Conservation (phyloP, 2,329 filamentous ascomycete species). For the Xylariaceae sp. region DNA sequence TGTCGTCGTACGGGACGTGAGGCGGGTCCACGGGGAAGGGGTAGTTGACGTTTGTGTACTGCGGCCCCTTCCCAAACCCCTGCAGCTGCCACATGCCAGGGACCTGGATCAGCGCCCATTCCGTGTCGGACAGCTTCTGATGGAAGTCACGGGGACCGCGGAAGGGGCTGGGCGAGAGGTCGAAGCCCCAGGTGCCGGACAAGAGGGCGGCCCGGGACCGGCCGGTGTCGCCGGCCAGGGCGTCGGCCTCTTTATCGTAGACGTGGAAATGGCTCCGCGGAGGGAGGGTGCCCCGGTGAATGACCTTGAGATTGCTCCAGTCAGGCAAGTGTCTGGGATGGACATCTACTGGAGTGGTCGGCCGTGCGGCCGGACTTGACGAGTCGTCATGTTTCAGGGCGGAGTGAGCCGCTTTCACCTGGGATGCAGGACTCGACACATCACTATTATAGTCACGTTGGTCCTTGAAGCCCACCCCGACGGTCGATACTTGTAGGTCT, state of each 20-base stretch:
- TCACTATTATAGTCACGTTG: too few species aligned
- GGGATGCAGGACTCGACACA: too few species aligned
- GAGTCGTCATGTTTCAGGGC: too few species aligned
- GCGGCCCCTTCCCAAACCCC: conserved; percentile 52
- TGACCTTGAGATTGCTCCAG: conserved; percentile 53
- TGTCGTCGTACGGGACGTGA: conserved; percentile 54
- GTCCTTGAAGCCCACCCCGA: too few species aligned
- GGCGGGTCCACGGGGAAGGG: conserved; percentile 60
- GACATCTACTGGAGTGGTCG: conserved; percentile 12
- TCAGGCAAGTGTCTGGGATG: conserved; percentile 36
- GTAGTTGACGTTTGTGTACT: conserved; percentile 57
- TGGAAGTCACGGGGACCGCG: conserved; percentile 36
- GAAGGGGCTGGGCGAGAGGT: conserved; percentile 38
- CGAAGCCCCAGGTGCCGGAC: conserved; percentile 49
- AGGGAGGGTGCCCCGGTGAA: conserved; percentile 52
- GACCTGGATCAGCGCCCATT: conserved; percentile 45
- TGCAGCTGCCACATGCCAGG: conserved; percentile 62
- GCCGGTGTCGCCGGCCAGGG: conserved; percentile 33
- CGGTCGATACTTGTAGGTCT: too few species aligned
- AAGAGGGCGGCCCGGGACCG: conserved; percentile 35
- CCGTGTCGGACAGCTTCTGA: conserved; percentile 26
- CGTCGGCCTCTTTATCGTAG: conserved; percentile 40
- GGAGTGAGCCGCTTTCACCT: too few species aligned
- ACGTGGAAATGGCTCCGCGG: conserved; percentile 50
- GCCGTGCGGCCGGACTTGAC: background rate